phyloP scores from a whole-genome alignment of 2,329 filamentous ascomycete species.

The Calonectria multiphialidica region DNA sequence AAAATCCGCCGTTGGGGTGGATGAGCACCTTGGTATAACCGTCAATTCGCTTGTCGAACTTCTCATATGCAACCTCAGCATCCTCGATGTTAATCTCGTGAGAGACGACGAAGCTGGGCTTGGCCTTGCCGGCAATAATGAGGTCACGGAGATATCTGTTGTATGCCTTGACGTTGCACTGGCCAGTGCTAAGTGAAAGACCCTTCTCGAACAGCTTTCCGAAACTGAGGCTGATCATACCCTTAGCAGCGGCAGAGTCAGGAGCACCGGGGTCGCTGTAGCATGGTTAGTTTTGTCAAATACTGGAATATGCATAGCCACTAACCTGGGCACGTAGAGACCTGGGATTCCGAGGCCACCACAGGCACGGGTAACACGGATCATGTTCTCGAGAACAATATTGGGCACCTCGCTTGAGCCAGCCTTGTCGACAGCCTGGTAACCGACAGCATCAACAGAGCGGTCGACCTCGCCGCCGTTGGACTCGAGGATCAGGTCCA shows the following conservation, averaged over 20 bases:
- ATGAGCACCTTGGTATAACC: constrained; percentile 78
- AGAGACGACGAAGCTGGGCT: constrained; percentile 75
- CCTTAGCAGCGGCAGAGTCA: constrained; percentile 70
- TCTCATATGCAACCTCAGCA: constrained; percentile 70
- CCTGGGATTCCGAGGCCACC: constrained; percentile 73
- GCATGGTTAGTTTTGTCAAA: constrained; percentile 38
- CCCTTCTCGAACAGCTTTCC: constrained; percentile 79
- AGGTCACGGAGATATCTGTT: constrained; percentile 75
- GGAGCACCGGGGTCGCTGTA: constrained; percentile 70
- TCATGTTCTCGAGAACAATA: constrained; percentile 73
- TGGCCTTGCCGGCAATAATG: constrained; percentile 73
- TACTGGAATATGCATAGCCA: not conserved
- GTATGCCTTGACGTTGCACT: constrained; percentile 78
- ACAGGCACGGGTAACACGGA: constrained; percentile 70
- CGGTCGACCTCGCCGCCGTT: constrained; percentile 74
- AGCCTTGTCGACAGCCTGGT: constrained; percentile 69
- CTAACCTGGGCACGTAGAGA: constrained; percentile 56
- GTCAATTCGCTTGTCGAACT: constrained; percentile 75
- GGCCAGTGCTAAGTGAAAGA: constrained; percentile 69
- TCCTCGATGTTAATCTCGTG: constrained; percentile 74
- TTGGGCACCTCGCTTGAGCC: constrained; percentile 72
- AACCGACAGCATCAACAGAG: constrained; percentile 75
- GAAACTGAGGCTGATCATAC: constrained; percentile 73
- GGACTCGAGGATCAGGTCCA: constrained; percentile 69
- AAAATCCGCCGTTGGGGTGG: constrained; percentile 68